These are phyloP conservation scores for Suillus bovinus DNA, from an alignment of 768 basidiomycete genomes.

Conservation along the genomic window DNA sequence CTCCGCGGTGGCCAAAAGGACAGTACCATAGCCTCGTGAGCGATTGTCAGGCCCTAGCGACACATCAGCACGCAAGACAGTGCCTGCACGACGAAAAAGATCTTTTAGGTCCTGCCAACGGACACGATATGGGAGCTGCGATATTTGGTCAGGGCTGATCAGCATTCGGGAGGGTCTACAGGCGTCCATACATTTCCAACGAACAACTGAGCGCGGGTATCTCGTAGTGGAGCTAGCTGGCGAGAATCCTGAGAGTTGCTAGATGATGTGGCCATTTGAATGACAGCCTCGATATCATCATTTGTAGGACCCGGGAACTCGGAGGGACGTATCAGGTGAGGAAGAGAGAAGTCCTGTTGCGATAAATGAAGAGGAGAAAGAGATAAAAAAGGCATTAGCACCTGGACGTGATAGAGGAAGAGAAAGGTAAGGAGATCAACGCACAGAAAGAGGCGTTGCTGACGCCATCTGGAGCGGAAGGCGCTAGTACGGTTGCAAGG, in stretches of 20 bases:
- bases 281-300: conserved; percentile 91
- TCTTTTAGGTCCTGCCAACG: conserved; percentile 99
- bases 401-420: not conserved
- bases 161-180: conserved; percentile 8
- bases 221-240: conserved; percentile 50
- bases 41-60: conserved; percentile 86
- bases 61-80: conserved; percentile 77
- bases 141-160: not conserved
- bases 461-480: conserved; percentile 19
- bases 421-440: conserved; percentile 11
- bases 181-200: conserved; percentile 81
- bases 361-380: not conserved
- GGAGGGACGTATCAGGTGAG: conserved; percentile 7
- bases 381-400: conserved; percentile 2
- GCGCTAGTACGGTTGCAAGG: conserved; percentile 9
- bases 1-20: conserved; percentile 90
- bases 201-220: conserved; percentile 94
- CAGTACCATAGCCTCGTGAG: conserved; percentile 92
- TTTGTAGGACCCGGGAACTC: conserved; percentile 47
- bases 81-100: conserved; percentile 93
- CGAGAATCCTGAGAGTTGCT: conserved; percentile 52
- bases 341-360: conserved; percentile 16
- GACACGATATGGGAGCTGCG: conserved; percentile 90
- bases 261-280: conserved; percentile 84
- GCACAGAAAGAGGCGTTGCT: conserved; percentile 4